Evolutionary conservation across 2,329 filamentous ascomycete species (phyloP), one percentile per base, ranked within the genome.

Genomic region (Stromatinia cepivora): DNA sequence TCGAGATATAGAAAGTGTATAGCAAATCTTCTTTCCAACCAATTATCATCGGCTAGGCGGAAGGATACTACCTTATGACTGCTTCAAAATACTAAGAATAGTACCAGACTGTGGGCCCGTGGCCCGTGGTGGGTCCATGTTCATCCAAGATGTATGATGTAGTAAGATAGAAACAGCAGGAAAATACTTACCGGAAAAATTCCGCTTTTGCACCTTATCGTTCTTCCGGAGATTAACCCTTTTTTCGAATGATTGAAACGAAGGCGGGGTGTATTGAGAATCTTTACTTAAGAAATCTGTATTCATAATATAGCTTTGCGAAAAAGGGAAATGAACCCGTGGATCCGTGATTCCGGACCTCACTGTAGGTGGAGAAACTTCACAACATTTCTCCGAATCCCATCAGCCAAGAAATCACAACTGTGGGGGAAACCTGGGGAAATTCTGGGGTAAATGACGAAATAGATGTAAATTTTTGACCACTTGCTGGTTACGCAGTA

Each of bases 321-420:
- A 39, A 36, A 36, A 20, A 0, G n/a, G 59, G 20, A 25, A 50
- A 36, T 36, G 25, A 28, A n/a, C 7, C 46, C 31, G 46, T 28
- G 31, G 61, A 63, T 63, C 46, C 22, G 61, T 25, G 11, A 13
- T 22, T 42, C 15, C 9, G 31, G 31, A 28, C 15, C 34, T 64
- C 15, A 39, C 42, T 64, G 46, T 64, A 64, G 46, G 61, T 64
- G 61, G 61, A 50, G 39, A 64, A 64, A 64, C n/a, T 64, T 39
- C 9, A 28, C 9, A 52, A 39, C 34, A 52, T 52, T 63, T 63
- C 61, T 31, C 34, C 8, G 7, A 4, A 62, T 34, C 17, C 58
- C 25, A 25, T 36, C 31, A 62, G 28, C 31, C 42, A 36, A n/a
- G 15, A 22, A 20, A 20, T 48, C 45, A 48, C 28, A 48, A 59